These are phyloP conservation scores for Cyclotella kingstonii DNA, from an alignment of 108 stramenopile species.

Conservation along the genomic window DNA sequence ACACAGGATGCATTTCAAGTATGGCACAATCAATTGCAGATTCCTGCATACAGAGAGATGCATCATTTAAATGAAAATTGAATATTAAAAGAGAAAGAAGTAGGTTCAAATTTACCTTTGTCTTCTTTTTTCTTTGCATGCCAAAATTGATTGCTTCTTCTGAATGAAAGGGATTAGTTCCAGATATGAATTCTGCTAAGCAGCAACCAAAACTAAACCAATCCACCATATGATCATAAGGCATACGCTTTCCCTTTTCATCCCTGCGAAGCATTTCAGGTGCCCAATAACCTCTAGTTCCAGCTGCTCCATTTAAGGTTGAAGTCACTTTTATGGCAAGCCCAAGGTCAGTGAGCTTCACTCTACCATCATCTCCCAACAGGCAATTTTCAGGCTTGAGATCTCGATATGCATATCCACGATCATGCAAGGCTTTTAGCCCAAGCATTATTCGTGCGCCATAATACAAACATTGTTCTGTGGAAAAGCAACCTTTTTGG, in stretches of 20 bases:
- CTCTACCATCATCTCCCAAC: slow-evolving; percentile 85
- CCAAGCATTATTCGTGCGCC: slow-evolving; percentile 91
- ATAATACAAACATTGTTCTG: slow-evolving; percentile 81
- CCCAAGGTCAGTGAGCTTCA: slow-evolving; percentile 91
- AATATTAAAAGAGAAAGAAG: not conserved
- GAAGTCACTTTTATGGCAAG: slow-evolving; percentile 88
- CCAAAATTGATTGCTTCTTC: slow-evolving; percentile 86
- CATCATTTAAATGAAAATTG: not conserved
- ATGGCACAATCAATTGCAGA: slow-evolving; percentile 85
- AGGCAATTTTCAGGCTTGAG: slow-evolving; percentile 96
- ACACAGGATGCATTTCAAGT: slow-evolving; percentile 88
- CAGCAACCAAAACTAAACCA: slow-evolving; percentile 96
- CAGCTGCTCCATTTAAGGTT: slow-evolving; percentile 78
- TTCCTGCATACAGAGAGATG: slow-evolving; percentile 42
- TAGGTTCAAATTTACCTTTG: slow-evolving; percentile 52
- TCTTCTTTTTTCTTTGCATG: slow-evolving; percentile 63
- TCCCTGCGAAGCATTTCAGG: slow-evolving; percentile 94
- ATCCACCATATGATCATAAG: slow-evolving; percentile 87
- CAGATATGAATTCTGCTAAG: slow-evolving; percentile 91
- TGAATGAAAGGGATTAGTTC: slow-evolving; percentile 91
- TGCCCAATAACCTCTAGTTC: slow-evolving; percentile 93
- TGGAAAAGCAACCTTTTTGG: slow-evolving; percentile 73
- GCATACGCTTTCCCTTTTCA: slow-evolving; percentile 74
- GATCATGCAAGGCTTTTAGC: slow-evolving; percentile 86
- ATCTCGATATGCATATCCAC: slow-evolving; percentile 86